Evolutionary conservation across 192 early-diverging fungal species (phyloP).

Genomic region (Chytriomyces sp.): DNA sequence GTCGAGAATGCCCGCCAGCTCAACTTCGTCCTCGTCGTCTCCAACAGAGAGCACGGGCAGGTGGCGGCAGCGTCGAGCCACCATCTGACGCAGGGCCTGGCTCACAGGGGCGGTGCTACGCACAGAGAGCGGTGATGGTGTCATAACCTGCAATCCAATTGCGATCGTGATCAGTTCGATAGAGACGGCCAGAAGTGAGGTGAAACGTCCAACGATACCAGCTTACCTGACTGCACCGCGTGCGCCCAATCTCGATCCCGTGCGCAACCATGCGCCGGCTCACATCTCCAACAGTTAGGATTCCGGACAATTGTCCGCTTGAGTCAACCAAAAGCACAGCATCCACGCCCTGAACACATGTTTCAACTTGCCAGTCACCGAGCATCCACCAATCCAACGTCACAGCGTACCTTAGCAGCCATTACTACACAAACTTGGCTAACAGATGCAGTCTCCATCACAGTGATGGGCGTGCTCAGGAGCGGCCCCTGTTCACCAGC

Average conservation of each 20-base stretch:
- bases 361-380: constrained; percentile 76
- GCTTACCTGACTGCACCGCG: constrained; percentile 18
- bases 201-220: background rate
- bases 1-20: constrained; percentile 55
- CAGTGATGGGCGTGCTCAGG: constrained; percentile 17
- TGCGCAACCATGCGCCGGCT: constrained; percentile 91
- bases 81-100: constrained; percentile 26
- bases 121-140: constrained; percentile 44
- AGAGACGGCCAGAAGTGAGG: too few relatives aligned
- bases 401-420: constrained; percentile 95
- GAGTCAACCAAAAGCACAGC: background rate
- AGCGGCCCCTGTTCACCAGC: too few relatives aligned
- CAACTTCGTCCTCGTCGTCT: constrained; percentile 35
- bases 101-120: constrained; percentile 8
- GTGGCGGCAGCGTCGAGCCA: constrained; percentile 48
- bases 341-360: background rate
- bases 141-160: constrained; percentile 90
- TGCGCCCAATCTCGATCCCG: constrained; percentile 46
- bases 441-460: constrained; percentile 21
- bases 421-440: constrained; percentile 52
- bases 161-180: too few relatives aligned
- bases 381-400: constrained; percentile 89
- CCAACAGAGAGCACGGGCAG: constrained; percentile 43
- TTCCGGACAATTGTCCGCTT: constrained; percentile 59
- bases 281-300: constrained; percentile 97